Percentiles rank a stretch among this genome's conserved stretches.
Conservation (phyloP, 345 rosid species). For the Sapria himalayana region DNA sequence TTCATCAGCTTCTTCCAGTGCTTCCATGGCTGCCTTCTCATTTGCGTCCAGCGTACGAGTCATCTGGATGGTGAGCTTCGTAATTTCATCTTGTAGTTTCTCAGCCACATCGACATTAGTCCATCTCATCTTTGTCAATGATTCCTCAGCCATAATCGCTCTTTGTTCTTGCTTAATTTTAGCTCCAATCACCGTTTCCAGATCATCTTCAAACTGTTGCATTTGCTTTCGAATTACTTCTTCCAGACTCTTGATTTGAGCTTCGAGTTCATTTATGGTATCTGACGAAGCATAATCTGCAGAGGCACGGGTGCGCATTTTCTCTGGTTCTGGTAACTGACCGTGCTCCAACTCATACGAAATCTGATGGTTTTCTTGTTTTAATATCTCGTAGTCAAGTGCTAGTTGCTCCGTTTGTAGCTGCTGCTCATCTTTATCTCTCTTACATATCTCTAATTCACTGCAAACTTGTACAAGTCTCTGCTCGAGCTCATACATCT, state of each 20-base stretch:
- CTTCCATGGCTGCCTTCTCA: slow-evolving; percentile 61
- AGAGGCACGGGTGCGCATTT: slow-evolving; percentile 53
- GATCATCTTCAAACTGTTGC: slow-evolving; percentile 34
- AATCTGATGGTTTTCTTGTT: slow-evolving; percentile 63
- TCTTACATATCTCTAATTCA: slow-evolving; percentile 57
- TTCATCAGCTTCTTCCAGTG: slow-evolving; percentile 53
- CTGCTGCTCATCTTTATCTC: slow-evolving; percentile 77
- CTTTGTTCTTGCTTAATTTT: slow-evolving; percentile 70
- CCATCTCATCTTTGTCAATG: slow-evolving; percentile 39
- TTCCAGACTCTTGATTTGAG: slow-evolving; percentile 31
- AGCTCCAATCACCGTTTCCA: slow-evolving; percentile 28
- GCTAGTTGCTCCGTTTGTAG: slow-evolving; percentile 91
- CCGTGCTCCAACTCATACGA: slow-evolving; percentile 70
- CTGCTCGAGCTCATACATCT: slow-evolving; percentile 37
- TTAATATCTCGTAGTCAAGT: slow-evolving; percentile 83
- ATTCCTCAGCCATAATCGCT: slow-evolving; percentile 72
- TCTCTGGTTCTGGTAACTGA: slow-evolving; percentile 55
- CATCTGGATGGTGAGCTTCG: slow-evolving; percentile 55
- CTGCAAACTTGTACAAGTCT: slow-evolving; percentile 39
- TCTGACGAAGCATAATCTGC: slow-evolving; percentile 20
- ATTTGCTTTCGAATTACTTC: slow-evolving; percentile 51
- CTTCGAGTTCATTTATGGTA: slow-evolving; percentile 28
- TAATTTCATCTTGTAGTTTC: slow-evolving; percentile 67
- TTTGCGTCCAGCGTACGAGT: slow-evolving; percentile 56
- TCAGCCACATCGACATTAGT: slow-evolving; percentile 60